Evolutionary conservation across 1,139 yeast species (phyloP), one percentile per base, ranked within the genome.

Genomic region (Candida albicans): DNA sequence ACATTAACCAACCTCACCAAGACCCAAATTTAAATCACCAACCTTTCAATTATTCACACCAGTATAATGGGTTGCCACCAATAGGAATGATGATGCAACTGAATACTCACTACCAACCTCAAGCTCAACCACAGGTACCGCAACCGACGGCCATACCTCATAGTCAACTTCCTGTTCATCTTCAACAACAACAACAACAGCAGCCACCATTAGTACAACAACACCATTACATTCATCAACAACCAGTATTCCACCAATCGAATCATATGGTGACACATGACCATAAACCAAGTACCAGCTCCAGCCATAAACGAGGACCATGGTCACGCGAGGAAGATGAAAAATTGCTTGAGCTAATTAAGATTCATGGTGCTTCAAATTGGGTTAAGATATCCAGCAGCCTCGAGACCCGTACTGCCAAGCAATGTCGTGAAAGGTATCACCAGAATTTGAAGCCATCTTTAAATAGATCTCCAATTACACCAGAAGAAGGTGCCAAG

Each of bases 261-360:
- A 24, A 30, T 8, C 35, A 31, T 18, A n/a, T 30, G 28, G 10
- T 33, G 26, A 31, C 34, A 12, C 25, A 35, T 11, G 18, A 34
- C 11, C 39, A 37, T 9, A 37, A 37, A 37, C 29, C 36, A 11
- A 38, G 40, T 33, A 27, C 45, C 8, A 33, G 26, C 12, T 29
- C 48, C 6, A 55, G 55, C n/a, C 32, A 37, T 13, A 58, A 81
- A 50, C 67, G 93, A 46, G 96, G 97, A 0, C 95, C 96, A 1
- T 89, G 97, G 97, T 81, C 95, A 8, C 85, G 90, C 1, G 84
- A 83, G 36, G 97, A 89, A 60, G 96, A 89, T 62, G 79, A 77
- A 50, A 77, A 79, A 53, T 74, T 89, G 40, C 66, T 89, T 58
- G 87, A 84, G 33, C 72, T 88, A 37, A 87, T 89, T 35, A 71